Evolutionary conservation across 2,329 filamentous ascomycete genomes (phyloP).

Genomic region (Daldinia sp.): DNA sequence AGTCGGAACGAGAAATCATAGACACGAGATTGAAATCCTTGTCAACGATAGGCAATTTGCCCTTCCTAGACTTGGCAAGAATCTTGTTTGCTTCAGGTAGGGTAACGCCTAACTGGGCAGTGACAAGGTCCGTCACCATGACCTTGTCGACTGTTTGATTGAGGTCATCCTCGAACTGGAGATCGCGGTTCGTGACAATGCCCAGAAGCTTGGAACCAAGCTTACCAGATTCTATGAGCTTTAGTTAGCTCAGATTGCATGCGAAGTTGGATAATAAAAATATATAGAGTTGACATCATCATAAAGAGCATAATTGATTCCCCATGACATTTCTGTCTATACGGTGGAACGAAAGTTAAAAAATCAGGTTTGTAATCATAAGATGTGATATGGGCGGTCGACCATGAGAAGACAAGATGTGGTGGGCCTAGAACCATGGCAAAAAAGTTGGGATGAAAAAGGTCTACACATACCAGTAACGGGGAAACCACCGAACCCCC

Average conservation of each 20-base stretch:
- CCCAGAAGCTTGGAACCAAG: constrained; percentile 95
- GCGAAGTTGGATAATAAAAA: constrained; percentile 11
- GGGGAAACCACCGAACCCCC: constrained; percentile 98
- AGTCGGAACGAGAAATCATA: constrained; percentile 90
- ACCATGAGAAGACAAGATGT: constrained; percentile 2
- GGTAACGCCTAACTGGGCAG: constrained; percentile 82
- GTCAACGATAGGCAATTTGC: constrained; percentile 94
- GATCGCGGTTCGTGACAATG: constrained; percentile 97
- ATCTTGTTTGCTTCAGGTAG: constrained; percentile 91
- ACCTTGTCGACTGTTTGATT: constrained; percentile 80
- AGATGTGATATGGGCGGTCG: constrained; percentile 45
- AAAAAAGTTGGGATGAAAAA: constrained; percentile 4
- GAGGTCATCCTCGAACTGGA: constrained; percentile 88
- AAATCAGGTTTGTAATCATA: constrained; percentile 82
- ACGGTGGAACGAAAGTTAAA: constrained; percentile 99
- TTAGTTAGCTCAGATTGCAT: constrained; percentile 49
- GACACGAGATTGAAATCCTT: constrained; percentile 84
- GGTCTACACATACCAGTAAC: constrained; percentile 83
- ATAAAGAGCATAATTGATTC: constrained; percentile 68
- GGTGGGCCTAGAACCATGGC: not conserved
- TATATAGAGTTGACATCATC: constrained; percentile 45
- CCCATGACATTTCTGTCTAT: constrained; percentile 89
- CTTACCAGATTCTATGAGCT: constrained; percentile 78
- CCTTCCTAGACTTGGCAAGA: constrained; percentile 95
- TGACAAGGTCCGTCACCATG: constrained; percentile 96